phyloP scores from a whole-genome alignment of 1,139 yeast species.

The Saccharomyces pastorianus region DNA sequence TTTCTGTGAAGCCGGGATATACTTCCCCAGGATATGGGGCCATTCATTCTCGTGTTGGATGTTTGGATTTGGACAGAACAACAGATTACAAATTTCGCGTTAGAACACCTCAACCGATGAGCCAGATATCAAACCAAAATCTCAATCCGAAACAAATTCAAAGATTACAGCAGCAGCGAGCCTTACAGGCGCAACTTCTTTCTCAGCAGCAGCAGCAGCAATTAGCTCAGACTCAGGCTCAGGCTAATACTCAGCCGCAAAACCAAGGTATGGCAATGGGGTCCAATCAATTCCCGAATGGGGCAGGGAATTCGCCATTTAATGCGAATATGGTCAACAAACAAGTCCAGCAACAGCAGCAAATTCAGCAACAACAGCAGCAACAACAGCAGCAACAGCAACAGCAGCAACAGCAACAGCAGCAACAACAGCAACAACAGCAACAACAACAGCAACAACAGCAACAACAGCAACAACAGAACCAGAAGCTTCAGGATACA shows the following conservation, averaged over 20 bases:
- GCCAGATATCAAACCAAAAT: conserved; percentile 17
- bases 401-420: too few relatives aligned
- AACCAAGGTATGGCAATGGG: conserved; percentile 24
- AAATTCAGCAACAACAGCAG: too few relatives aligned
- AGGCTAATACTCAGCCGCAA: conserved; percentile 39
- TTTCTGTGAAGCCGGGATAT: conserved; percentile 31
- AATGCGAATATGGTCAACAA: not conserved
- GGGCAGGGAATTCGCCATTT: not conserved
- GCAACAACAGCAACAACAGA: conserved; percentile 31
- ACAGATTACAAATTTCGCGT: conserved; percentile 51
- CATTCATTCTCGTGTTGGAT: conserved; percentile 67
- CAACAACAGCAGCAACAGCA: too few relatives aligned
- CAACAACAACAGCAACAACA: too few relatives aligned
- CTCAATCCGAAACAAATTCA: conserved; percentile 42
- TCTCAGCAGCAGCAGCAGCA: conserved; percentile 5
- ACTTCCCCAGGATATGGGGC: conserved; percentile 44
- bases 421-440: too few relatives aligned
- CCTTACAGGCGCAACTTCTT: conserved; percentile 31
- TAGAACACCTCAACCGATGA: conserved; percentile 48
- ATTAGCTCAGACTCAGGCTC: conserved; percentile 4
- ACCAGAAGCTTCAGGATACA: conserved; percentile 30
- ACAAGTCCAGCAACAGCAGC: conserved; percentile 11
- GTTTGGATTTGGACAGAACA: conserved; percentile 58
- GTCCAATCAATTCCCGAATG: not conserved
- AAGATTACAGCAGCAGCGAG: conserved; percentile 33